Percentiles rank a stretch among this genome's conserved stretches.
Evolutionary conservation across 2,329 filamentous ascomycete species (phyloP).

Genomic region (Westerdykella aurantiaca): DNA sequence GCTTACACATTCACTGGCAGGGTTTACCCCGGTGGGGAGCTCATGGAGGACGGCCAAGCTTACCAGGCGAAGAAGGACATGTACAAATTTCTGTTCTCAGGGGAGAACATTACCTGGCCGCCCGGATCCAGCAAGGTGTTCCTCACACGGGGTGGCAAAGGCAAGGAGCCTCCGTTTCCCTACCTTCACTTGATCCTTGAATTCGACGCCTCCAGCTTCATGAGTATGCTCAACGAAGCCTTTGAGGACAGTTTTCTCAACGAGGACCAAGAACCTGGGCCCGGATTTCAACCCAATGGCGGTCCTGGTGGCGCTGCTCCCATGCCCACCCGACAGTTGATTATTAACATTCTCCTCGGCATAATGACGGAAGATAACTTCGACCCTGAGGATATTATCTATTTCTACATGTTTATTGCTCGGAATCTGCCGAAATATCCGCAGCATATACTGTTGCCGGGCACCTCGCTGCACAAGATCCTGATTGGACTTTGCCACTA

Average conservation of each 20-base stretch:
- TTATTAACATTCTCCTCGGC: slow-evolving; percentile 83
- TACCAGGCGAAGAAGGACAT: slow-evolving; percentile 76
- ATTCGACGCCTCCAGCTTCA: slow-evolving; percentile 84
- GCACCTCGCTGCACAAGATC: slow-evolving; percentile 75
- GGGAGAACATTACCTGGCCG: slow-evolving; percentile 70
- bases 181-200: slow-evolving; percentile 78
- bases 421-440: slow-evolving; percentile 94
- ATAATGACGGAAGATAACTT: slow-evolving; percentile 80
- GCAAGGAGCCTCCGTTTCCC: slow-evolving; percentile 70
- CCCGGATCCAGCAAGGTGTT: slow-evolving; percentile 57
- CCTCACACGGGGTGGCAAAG: slow-evolving; percentile 50
- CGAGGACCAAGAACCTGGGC: slow-evolving; percentile 61
- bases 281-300: slow-evolving; percentile 51
- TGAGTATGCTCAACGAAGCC: slow-evolving; percentile 93
- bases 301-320: slow-evolving; percentile 27
- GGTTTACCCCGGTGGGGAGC: slow-evolving; percentile 79
- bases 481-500: slow-evolving; percentile 79
- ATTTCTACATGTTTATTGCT: slow-evolving; percentile 97
- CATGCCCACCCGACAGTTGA: slow-evolving; percentile 76
- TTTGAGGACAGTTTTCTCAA: slow-evolving; percentile 96
- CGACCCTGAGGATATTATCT: slow-evolving; percentile 75
- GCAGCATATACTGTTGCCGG: slow-evolving; percentile 87
- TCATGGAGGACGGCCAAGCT: slow-evolving; percentile 66
- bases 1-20: slow-evolving; percentile 87
- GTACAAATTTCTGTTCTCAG: slow-evolving; percentile 91